Conservation (phyloP, 352 stramenopile genomes). For the Phytophthora meadii region DNA sequence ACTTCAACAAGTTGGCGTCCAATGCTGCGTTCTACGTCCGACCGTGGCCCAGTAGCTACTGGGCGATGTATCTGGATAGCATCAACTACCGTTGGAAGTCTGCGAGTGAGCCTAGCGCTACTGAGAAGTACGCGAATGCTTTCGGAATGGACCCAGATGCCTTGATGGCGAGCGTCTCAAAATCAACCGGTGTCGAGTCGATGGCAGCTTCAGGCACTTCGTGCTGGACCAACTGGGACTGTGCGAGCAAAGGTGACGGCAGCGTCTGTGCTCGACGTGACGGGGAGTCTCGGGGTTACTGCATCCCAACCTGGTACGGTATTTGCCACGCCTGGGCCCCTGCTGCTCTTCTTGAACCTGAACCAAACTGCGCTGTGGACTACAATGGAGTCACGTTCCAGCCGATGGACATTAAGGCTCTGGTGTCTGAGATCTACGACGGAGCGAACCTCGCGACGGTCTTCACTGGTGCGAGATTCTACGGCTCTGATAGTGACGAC, state of each 20-base stretch:
- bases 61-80: conserved; percentile 62
- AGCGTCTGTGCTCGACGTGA: conserved; percentile 43
- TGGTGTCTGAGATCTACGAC: conserved; percentile 55
- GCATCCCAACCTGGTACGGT: conserved; percentile 53
- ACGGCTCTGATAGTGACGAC: conserved; percentile 28
- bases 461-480: conserved; percentile 51
- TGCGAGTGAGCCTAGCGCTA: conserved; percentile 32
- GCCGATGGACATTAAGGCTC: conserved; percentile 55
- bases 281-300: conserved; percentile 45
- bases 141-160: conserved; percentile 44
- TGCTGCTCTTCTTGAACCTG: conserved; percentile 47
- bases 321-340: conserved; percentile 59
- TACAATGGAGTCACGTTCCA: conserved; percentile 58
- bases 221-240: conserved; percentile 45
- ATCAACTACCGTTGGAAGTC: conserved; percentile 65
- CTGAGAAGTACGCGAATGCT: conserved; percentile 53
- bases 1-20: conserved; percentile 32
- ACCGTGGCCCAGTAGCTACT: conserved; percentile 70
- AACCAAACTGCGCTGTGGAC: conserved; percentile 50
- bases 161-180: conserved; percentile 47
- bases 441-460: conserved; percentile 43
- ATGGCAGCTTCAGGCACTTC: conserved; percentile 28
- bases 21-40: conserved; percentile 33
- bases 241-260: conserved; percentile 27
- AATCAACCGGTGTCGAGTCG: conserved; percentile 41